These are phyloP conservation scores for Macrolepiota albuminosa DNA, from an alignment of 768 basidiomycete genomes.

Conservation along the genomic window DNA sequence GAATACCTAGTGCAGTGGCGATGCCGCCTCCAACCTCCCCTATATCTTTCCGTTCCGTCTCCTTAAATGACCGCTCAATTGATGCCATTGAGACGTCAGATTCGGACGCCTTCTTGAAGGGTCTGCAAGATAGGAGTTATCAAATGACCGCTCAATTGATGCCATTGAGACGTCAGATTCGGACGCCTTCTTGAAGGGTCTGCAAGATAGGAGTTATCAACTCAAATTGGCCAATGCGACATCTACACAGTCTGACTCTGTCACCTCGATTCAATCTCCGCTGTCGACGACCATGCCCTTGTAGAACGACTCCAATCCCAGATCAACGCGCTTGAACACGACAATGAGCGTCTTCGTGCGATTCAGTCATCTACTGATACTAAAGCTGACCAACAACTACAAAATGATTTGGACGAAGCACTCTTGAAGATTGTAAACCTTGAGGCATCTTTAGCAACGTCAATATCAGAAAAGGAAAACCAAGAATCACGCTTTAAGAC, in stretches of 20 bases:
- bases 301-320: slow-evolving; percentile 42
- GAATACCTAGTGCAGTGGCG: slow-evolving; percentile 67
- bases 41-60: slow-evolving; percentile 32
- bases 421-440: slow-evolving; percentile 33
- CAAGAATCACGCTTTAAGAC: slow-evolving; percentile 40
- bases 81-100: slow-evolving; percentile 22
- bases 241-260: slow-evolving; percentile 36
- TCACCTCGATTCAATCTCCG: slow-evolving; percentile 28
- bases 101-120: slow-evolving; percentile 27
- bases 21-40: slow-evolving; percentile 83
- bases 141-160: slow-evolving; percentile 21
- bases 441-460: slow-evolving; percentile 35
- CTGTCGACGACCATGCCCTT: slow-evolving; percentile 30
- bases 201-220: slow-evolving; percentile 34
- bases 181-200: slow-evolving; percentile 23
- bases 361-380: slow-evolving; percentile 24
- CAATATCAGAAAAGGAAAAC: slow-evolving; percentile 40
- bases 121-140: slow-evolving; percentile 33
- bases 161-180: slow-evolving; percentile 26
- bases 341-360: slow-evolving; percentile 56
- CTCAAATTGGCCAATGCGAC: slow-evolving; percentile 27
- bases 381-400: slow-evolving; percentile 37
- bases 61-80: slow-evolving; percentile 26
- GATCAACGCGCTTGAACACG: slow-evolving; percentile 62
- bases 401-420: slow-evolving; percentile 42